phyloP scores from a whole-genome alignment of 2,329 filamentous ascomycete species.

The Xylaria sp. region DNA sequence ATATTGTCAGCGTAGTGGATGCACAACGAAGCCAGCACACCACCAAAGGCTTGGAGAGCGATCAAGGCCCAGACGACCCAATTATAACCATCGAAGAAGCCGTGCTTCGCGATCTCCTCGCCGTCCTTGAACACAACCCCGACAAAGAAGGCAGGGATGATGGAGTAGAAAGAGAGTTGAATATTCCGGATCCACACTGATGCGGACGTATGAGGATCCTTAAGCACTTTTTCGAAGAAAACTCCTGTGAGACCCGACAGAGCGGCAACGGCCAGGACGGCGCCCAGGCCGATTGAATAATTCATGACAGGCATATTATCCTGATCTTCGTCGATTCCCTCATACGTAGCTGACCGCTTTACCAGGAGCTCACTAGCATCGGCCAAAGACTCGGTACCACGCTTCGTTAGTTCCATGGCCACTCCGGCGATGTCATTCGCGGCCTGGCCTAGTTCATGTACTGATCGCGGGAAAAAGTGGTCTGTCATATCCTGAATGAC shows the following conservation, averaged over 20 bases:
- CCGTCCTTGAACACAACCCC: slow-evolving; percentile 91
- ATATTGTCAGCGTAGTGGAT: slow-evolving; percentile 90
- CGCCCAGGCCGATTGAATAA: slow-evolving; percentile 79
- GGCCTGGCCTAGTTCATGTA: slow-evolving; percentile 78
- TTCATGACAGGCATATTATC: slow-evolving; percentile 71
- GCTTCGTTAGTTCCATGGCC: slow-evolving; percentile 62
- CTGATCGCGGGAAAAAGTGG: slow-evolving; percentile 80
- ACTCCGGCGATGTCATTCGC: slow-evolving; percentile 63
- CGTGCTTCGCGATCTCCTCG: slow-evolving; percentile 80
- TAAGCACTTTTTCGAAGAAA: slow-evolving; percentile 91
- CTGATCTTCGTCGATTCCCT: slow-evolving; percentile 81
- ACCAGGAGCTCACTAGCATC: slow-evolving; percentile 57
- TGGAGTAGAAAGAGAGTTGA: slow-evolving; percentile 91
- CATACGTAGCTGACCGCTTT: slow-evolving; percentile 86
- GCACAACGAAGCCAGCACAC: slow-evolving; percentile 83
- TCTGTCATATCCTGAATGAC: slow-evolving; percentile 72
- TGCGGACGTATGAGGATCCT: slow-evolving; percentile 78
- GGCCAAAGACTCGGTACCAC: slow-evolving; percentile 55
- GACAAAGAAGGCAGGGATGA: slow-evolving; percentile 88
- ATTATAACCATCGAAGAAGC: slow-evolving; percentile 96
- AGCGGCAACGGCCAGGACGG: slow-evolving; percentile 80
- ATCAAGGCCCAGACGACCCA: slow-evolving; percentile 90
- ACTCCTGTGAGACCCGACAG: slow-evolving; percentile 88
- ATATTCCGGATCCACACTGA: slow-evolving; percentile 96
- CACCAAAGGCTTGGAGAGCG: slow-evolving; percentile 82